Conservation (phyloP, 345 rosid species). For the Ailanthus altissimus region DNA sequence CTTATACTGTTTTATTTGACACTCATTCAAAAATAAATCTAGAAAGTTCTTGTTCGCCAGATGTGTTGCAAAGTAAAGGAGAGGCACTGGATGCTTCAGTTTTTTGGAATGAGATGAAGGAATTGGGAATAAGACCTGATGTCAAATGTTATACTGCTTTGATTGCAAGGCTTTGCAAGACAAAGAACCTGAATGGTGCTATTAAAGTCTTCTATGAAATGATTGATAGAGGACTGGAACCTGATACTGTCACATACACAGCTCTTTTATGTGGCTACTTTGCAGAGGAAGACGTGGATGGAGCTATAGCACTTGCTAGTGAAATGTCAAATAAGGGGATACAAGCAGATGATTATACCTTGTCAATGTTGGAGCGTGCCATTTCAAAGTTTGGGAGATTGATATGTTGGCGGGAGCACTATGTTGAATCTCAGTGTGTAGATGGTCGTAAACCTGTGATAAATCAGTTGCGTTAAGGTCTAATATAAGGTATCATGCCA, state of each 20-base stretch:
- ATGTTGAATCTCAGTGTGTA: background rate
- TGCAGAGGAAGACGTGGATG: slow-evolving; percentile 41
- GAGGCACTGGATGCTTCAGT: slow-evolving; percentile 25
- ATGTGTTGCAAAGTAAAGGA: slow-evolving; percentile 25
- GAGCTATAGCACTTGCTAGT: slow-evolving; percentile 41
- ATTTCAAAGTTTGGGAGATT: slow-evolving; percentile 33
- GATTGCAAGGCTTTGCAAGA: slow-evolving; percentile 58
- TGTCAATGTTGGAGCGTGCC: slow-evolving; percentile 24
- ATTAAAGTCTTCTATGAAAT: slow-evolving; percentile 42
- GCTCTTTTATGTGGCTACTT: slow-evolving; percentile 53
- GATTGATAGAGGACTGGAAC: slow-evolving; percentile 55
- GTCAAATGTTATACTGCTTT: slow-evolving; percentile 60
- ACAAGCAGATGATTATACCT: slow-evolving; percentile 25
- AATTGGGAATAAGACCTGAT: slow-evolving; percentile 43
- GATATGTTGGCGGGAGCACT: background rate
- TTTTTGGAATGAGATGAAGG: slow-evolving; percentile 43
- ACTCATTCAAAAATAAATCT: slow-evolving; percentile 32
- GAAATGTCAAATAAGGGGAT: slow-evolving; percentile 44
- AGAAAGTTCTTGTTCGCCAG: slow-evolving; percentile 16
- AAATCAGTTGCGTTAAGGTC: background rate
- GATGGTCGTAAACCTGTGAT: background rate
- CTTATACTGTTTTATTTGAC: slow-evolving; percentile 63
- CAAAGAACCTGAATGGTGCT: slow-evolving; percentile 46
- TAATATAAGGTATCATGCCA: background rate
- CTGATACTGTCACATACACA: slow-evolving; percentile 58